Evolutionary conservation across 371 early-diverging fungal genomes (phyloP).

Genomic region (Chytridium lagenaria): DNA sequence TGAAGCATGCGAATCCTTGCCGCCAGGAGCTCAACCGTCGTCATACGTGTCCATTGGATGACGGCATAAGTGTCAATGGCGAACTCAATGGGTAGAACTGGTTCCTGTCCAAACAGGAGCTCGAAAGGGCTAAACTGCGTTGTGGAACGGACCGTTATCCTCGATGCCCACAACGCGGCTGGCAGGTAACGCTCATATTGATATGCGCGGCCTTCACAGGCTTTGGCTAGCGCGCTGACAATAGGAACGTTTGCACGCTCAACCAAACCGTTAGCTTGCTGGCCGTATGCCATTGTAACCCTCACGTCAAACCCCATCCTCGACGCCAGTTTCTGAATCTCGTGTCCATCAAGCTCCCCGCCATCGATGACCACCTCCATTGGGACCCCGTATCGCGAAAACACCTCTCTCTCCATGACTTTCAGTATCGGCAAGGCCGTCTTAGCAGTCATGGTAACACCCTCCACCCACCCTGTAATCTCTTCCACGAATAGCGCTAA

Average conservation of each 20-base stretch:
- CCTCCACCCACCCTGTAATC: constrained; percentile 22
- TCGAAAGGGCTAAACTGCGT: constrained; percentile 14
- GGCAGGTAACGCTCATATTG: not conserved
- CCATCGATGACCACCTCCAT: constrained; percentile 17
- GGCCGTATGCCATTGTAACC: constrained; percentile 17
- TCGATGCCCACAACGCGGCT: constrained; percentile 15
- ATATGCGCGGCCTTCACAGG: constrained; percentile 4
- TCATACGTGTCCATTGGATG: constrained; percentile 20
- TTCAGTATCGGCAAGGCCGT: not conserved
- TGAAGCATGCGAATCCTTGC: constrained; percentile 25
- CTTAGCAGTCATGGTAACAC: not conserved
- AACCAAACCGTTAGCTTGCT: constrained; percentile 20
- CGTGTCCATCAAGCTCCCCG: constrained; percentile 26
- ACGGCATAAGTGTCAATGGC: constrained; percentile 14
- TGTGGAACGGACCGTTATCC: not conserved
- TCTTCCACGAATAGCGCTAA: constrained; percentile 21
- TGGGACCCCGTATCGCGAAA: constrained; percentile 11
- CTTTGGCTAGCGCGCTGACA: constrained; percentile 17
- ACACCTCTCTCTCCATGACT: constrained; percentile 1
- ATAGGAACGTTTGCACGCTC: constrained; percentile 20
- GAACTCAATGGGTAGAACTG: constrained; percentile 16
- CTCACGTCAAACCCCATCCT: not conserved
- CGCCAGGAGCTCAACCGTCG: constrained; percentile 12
- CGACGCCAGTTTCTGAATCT: not conserved
- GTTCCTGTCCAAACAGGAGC: constrained; percentile 15